Evolutionary conservation across 805 yeast species (phyloP), one percentile per base, ranked within the genome.

Genomic region (Saturnispora besseyi): DNA sequence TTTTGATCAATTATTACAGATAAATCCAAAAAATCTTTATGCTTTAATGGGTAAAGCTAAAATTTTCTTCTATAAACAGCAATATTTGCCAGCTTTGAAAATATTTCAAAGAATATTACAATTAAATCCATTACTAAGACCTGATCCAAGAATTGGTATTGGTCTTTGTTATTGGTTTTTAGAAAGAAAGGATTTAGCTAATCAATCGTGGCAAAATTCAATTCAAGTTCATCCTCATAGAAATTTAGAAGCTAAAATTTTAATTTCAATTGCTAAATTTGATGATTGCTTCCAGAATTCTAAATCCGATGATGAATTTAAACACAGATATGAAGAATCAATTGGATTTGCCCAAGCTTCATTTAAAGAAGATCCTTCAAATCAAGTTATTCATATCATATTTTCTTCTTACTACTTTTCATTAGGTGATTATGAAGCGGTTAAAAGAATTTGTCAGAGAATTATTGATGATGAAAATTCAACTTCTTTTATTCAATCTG

Each of bases 161-260:
- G 99, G 99, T 33, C 70, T 93, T 55, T 90, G 97, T 65, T 91
- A 82, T 62, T 93, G 97, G 97, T 78, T 78, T 53, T 70, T 93
- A 53, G 84, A 84, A 47, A 95, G 87, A 63, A 77, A 78, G 55
- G 76, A 76, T 46, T 76, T 87, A 70, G 98, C 99, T 0, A 61
- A 76, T 6, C 69, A 71, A 45, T 84, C 98, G 0, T 93, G 98
- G 97, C 76, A 78, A 54, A 77, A 97, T 60, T 76, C 87, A 1
- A 67, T 81, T 31, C 84, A 82, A 61, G 65, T 91, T 40, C 78
- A 84, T 54, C 80, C 84, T 4, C 60, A 57, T 10, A 46, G 41
- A 15, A 79, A 79, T 56, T 62, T 73, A 15, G 77, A 79, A 52
- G 89, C 89, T 3, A 76, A 77, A 46, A 68, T 87, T 6, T 71